A percentile compares a stretch with the other conserved stretches of the same genome.
Evolutionary conservation across 2,329 filamentous ascomycete genomes (phyloP).

Genomic region (Epichloe typhina): DNA sequence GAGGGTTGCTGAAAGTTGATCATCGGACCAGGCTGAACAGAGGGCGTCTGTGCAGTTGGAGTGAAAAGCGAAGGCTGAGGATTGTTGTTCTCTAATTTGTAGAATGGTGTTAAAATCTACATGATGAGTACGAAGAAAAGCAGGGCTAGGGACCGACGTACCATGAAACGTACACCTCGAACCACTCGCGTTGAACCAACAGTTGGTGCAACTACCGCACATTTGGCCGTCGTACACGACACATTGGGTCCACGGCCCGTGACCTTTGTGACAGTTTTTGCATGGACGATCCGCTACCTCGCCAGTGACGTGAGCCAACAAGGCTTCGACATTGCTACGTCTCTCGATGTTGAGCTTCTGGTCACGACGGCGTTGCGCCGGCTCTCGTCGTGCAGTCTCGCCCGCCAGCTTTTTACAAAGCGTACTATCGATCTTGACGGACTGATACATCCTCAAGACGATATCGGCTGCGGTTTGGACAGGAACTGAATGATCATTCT

Average conservation of each 20-base stretch:
- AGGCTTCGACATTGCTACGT: slow-evolving; percentile 45
- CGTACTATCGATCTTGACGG: slow-evolving; percentile 37
- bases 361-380: slow-evolving; percentile 39
- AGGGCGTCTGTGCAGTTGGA: background rate
- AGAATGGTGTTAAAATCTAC: background rate
- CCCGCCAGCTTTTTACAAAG: slow-evolving; percentile 40
- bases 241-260: slow-evolving; percentile 45
- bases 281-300: slow-evolving; percentile 34
- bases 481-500: background rate
- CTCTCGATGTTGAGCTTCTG: slow-evolving; percentile 42
- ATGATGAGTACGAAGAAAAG: background rate
- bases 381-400: slow-evolving; percentile 34
- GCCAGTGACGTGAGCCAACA: slow-evolving; percentile 45
- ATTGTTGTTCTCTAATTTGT: slow-evolving; percentile 29
- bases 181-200: slow-evolving; percentile 50
- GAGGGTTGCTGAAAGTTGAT: slow-evolving; percentile 11
- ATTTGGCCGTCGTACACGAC: slow-evolving; percentile 47
- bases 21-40: background rate
- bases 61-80: slow-evolving; percentile 18
- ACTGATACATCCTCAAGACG: slow-evolving; percentile 29
- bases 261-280: slow-evolving; percentile 47
- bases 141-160: slow-evolving; percentile 18
- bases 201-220: slow-evolving; percentile 49
- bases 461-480: slow-evolving; percentile 31
- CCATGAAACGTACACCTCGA: slow-evolving; percentile 47